Base-by-base conservation (phyloP, 257 asterid species). In the Petunia axillaris region DNA sequence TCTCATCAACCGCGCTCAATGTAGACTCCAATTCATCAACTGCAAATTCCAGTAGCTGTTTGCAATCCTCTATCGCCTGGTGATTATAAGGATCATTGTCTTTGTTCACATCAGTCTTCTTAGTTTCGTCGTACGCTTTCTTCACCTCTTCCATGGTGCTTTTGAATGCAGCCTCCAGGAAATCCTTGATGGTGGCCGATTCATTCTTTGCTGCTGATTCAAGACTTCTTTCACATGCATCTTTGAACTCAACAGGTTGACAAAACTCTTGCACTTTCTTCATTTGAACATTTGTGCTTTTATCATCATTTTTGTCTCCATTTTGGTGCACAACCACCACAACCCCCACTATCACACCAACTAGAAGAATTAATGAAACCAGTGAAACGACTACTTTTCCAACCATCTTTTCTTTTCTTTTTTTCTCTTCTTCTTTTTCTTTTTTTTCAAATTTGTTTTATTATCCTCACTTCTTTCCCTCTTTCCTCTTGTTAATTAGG, bases 51-150 rank as follows among this genome's bases (percentile, higher is more conserved):
- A 94, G 81, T 54, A 91, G 8, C 3, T 85, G 83, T 67, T 91
- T 90, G 83, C 98, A 94, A 82, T 91, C 97, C 74, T 91, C 91
- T 0, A 92, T 80, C 0, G 90, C 94, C 66, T 75, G 41, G 53
- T 88, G 83, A 75, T 86, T 59, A 64, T 43, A 83, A 3, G 86
- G 83, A 54, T 90, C 95, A 2, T 48, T 36, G 0, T 78, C 81
- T 15, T 86, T 79, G 83, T 88, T 82, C 0, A 91, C 87, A 0
- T 9, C 5, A 0, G 84, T 79, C 46, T 85, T 85, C 1, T n/a
- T 38, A 1, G 91, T 70, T 11, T 79, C 83, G 0, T 83, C 85
- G 1, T 80, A 6, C 0, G 93, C 85, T 11, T 85, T 88, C 71
- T 82, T 59, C 0, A 91, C 81, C 84, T 89, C 93, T 0, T 54